Percentiles rank a stretch among this genome's conserved stretches.
Evolutionary conservation across 108 stramenopile genomes (phyloP).

Genomic region (Discostella pseudostelligera): DNA sequence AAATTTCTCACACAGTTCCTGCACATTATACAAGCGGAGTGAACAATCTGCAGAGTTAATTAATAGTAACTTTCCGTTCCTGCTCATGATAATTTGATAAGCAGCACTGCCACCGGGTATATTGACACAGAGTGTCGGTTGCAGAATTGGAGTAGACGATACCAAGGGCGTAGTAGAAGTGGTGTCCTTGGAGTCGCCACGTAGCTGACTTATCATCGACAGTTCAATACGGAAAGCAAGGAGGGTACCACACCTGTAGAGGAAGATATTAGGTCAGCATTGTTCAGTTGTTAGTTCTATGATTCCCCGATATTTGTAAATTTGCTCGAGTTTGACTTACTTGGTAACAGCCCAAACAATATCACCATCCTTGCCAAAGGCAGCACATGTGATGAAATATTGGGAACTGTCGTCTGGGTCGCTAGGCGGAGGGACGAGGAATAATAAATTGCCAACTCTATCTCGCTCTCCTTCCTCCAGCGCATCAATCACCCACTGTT

Average conservation of each 20-base stretch:
- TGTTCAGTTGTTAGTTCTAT: too few relatives aligned
- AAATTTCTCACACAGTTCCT: slow-evolving; percentile 47
- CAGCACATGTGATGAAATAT: slow-evolving; percentile 55
- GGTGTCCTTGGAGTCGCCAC: background rate
- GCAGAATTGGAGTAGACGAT: background rate
- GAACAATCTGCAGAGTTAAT: slow-evolving; percentile 74
- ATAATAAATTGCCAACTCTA: slow-evolving; percentile 17
- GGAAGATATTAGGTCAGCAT: background rate
- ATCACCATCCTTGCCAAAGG: slow-evolving; percentile 65
- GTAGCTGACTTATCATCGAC: slow-evolving; percentile 16
- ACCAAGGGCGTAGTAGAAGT: background rate
- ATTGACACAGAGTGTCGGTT: slow-evolving; percentile 19
- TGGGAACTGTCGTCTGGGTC: background rate
- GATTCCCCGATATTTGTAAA: background rate
- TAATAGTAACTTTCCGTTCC: slow-evolving; percentile 62
- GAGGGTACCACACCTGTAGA: slow-evolving; percentile 21
- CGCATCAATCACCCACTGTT: slow-evolving; percentile 2
- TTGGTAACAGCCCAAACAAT: slow-evolving; percentile 69
- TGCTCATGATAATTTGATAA: slow-evolving; percentile 61
- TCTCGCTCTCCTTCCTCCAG: slow-evolving; percentile 8
- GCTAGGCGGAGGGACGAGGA: slow-evolving; percentile 8
- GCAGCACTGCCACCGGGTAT: slow-evolving; percentile 62
- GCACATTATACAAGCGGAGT: slow-evolving; percentile 60
- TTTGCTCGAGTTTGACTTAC: slow-evolving; percentile 31
- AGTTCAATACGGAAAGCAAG: slow-evolving; percentile 52